Evolutionary conservation across 345 rosid genomes (phyloP).

Genomic region (Ailanthus altissimus): DNA sequence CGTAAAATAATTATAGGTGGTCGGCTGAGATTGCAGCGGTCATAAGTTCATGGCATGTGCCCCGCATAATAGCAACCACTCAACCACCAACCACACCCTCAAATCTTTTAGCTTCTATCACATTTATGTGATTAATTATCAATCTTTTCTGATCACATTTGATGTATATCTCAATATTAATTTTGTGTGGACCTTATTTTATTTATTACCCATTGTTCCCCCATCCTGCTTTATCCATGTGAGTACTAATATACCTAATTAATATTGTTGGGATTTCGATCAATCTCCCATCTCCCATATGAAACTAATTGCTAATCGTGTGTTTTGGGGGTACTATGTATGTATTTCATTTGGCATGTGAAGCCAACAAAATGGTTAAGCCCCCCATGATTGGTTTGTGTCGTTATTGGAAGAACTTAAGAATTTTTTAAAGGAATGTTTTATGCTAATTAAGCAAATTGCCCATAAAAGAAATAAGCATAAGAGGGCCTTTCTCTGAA

Average conservation of each 20-base stretch:
- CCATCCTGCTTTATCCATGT: slow-evolving; percentile 23
- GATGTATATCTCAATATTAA: background rate
- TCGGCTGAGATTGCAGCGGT: slow-evolving; percentile 15
- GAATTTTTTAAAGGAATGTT: slow-evolving; percentile 20
- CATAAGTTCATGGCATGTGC: slow-evolving; percentile 38
- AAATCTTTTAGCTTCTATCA: slow-evolving; percentile 20
- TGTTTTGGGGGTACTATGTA: background rate
- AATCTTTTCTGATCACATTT: slow-evolving; percentile 1
- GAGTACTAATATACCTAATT: slow-evolving; percentile 22
- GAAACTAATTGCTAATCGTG: slow-evolving; percentile 19
- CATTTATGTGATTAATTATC: background rate
- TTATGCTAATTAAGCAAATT: background rate
- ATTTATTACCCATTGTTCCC: background rate
- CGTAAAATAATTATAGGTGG: background rate
- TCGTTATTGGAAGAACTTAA: slow-evolving; percentile 28
- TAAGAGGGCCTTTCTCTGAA: background rate
- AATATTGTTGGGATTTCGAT: slow-evolving; percentile 14
- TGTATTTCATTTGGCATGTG: slow-evolving; percentile 11
- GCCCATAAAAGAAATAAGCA: background rate
- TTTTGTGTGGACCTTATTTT: background rate
- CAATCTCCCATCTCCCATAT: slow-evolving; percentile 31
- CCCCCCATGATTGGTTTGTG: slow-evolving; percentile 33
- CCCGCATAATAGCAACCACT: slow-evolving; percentile 40
- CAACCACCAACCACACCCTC: slow-evolving; percentile 31
- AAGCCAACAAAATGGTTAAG: slow-evolving; percentile 27